phyloP scores from a whole-genome alignment of 148 eudicot genomes.

The Camellia sinensis region DNA sequence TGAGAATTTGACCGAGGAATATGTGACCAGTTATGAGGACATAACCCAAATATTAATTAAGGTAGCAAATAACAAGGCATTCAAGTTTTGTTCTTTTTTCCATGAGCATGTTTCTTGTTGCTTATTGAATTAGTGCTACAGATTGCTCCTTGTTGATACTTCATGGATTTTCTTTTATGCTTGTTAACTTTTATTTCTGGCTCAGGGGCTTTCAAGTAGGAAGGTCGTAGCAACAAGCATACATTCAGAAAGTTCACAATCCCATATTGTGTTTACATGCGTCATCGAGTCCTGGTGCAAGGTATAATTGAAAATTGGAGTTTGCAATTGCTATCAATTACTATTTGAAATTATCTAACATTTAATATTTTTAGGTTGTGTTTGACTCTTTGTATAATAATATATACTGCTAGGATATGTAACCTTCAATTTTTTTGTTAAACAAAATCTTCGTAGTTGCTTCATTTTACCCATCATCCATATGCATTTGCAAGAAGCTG shows the following conservation, averaged over 20 bases:
- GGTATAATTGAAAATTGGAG: slow-evolving; percentile 43
- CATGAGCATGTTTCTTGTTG: not conserved
- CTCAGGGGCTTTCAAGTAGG: slow-evolving; percentile 92
- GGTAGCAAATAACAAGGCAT: slow-evolving; percentile 35
- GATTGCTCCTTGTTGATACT: not conserved
- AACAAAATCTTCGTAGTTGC: not conserved
- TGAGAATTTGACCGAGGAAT: slow-evolving; percentile 93
- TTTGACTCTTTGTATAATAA: not conserved
- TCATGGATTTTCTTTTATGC: slow-evolving; percentile 9
- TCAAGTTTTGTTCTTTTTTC: not conserved
- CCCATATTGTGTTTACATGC: slow-evolving; percentile 85
- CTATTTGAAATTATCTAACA: not conserved
- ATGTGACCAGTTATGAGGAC: slow-evolving; percentile 78
- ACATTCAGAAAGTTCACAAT: slow-evolving; percentile 84
- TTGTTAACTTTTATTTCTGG: not conserved
- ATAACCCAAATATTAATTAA: slow-evolving; percentile 79
- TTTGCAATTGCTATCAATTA: not conserved
- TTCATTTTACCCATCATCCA: not conserved
- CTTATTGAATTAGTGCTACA: not conserved
- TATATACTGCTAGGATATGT: not conserved
- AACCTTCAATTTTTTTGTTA: not conserved
- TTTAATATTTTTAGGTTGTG: not conserved
- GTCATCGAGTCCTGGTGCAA: slow-evolving; percentile 94
- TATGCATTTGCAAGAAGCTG: not conserved
- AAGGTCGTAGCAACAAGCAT: slow-evolving; percentile 76